A percentile compares a stretch with the other conserved stretches of the same genome.
Evolutionary conservation across 1,139 yeast species (phyloP).

Genomic region (Nakaseomyces bracarensis): DNA sequence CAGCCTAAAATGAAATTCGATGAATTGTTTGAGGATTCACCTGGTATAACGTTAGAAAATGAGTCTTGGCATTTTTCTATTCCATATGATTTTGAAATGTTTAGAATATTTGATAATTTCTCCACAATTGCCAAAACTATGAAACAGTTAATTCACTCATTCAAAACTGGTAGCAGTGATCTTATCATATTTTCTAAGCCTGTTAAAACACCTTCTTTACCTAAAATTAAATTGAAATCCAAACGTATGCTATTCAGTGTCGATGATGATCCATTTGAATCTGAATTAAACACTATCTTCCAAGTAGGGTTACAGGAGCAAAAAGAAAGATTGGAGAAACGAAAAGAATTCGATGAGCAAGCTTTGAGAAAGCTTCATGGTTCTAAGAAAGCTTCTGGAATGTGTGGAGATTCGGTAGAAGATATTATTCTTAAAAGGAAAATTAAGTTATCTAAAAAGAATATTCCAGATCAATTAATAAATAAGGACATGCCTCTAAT

Average conservation of each 20-base stretch:
- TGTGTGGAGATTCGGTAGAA: slow-evolving; percentile 10
- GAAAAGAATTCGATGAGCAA: slow-evolving; percentile 42
- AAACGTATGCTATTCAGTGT: slow-evolving; percentile 41
- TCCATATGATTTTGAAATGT: slow-evolving; percentile 48
- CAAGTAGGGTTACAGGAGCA: slow-evolving; percentile 74
- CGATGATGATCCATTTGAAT: slow-evolving; percentile 88
- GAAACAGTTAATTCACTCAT: slow-evolving; percentile 45
- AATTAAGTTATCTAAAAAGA: slow-evolving; percentile 8
- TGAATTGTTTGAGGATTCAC: slow-evolving; percentile 38
- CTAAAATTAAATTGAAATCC: slow-evolving; percentile 42
- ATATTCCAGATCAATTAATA: slow-evolving; percentile 7
- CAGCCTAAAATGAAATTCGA: slow-evolving; percentile 28
- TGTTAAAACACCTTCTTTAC: slow-evolving; percentile 38
- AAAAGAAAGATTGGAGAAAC: slow-evolving; percentile 51
- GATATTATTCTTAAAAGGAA: slow-evolving; percentile 9
- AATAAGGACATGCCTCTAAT: slow-evolving; percentile 10
- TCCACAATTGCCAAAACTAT: slow-evolving; percentile 46
- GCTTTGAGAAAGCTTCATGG: slow-evolving; percentile 20
- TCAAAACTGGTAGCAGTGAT: slow-evolving; percentile 36
- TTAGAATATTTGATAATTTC: slow-evolving; percentile 53
- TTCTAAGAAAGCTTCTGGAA: slow-evolving; percentile 6
- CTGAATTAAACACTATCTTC: slow-evolving; percentile 63
- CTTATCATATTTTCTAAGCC: slow-evolving; percentile 34
- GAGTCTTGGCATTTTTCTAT: slow-evolving; percentile 34
- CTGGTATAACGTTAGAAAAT: slow-evolving; percentile 34